Base-by-base conservation (phyloP, 2,329 filamentous ascomycete species). In the Neoarthrinium moseri region DNA sequence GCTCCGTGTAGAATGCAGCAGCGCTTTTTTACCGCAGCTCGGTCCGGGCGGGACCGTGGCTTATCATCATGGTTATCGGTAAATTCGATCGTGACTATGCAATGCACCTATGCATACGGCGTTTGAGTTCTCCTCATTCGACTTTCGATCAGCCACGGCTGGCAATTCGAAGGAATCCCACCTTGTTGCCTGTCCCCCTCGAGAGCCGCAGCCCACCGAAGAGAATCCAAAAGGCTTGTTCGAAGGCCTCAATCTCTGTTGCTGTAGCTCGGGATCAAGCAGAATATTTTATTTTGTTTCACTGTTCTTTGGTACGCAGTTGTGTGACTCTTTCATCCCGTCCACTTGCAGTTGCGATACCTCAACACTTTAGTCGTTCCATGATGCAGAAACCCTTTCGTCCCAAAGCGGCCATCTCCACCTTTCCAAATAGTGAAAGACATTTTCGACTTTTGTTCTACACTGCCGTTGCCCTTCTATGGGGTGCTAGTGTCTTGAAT, bases 401-500 rank as follows among this genome's bases (percentile, higher is more conserved):
- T n/a, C n/a, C n/a, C n/a, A n/a, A n/a, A n/a, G n/a, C n/a, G n/a
- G n/a, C n/a, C n/a, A n/a, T n/a, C n/a, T n/a, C n/a, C n/a, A n/a
- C n/a, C n/a, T n/a, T n/a, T n/a, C n/a, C n/a, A n/a, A n/a, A n/a
- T n/a, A n/a, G n/a, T n/a, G n/a, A n/a, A n/a, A n/a, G 29, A 12
- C 11, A 24, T 29, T 33, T 41, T 27, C 18, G 23, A 23, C 6
- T 33, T 15, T 6, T 29, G 27, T 10, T 43, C 29, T 32, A 39
- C 35, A 30, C 36, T 33, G 52, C 55, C 1, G 33, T 39, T 6
- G 32, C 57, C 24, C 45, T 58, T 8, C 48, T 59, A 12, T 51
- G 59, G 59, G 59, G 56, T 13, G 34, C 55, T 7, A 55, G 50
- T 40, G 18, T 55, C 5, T 38, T 47, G 22, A 61, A 61, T 29